A percentile compares a stretch with the other conserved stretches of the same genome.
Conservation (phyloP, 257 asterid genomes). For the Buddleja alternifolia region DNA sequence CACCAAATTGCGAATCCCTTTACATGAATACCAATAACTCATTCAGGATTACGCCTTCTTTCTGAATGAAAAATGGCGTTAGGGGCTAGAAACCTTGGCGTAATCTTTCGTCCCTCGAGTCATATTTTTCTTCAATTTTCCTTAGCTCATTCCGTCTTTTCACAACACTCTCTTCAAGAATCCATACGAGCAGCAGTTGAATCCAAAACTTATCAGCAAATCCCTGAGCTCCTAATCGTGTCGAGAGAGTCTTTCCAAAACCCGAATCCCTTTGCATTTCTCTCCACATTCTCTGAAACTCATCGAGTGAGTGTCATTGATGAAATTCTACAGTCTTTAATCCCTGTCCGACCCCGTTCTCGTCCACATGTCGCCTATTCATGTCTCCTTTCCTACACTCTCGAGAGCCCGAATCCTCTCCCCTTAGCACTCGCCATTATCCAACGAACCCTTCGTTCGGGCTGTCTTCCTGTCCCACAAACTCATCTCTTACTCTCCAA, state of each 20-base stretch:
- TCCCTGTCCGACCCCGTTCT: slow-evolving; percentile 64
- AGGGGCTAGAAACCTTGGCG: neutral
- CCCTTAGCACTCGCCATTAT: slow-evolving; percentile 68
- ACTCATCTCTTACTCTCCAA: slow-evolving; percentile 61
- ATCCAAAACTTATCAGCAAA: slow-evolving; percentile 50
- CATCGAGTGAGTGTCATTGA: slow-evolving; percentile 43
- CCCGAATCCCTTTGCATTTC: slow-evolving; percentile 71
- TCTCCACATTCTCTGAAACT: slow-evolving; percentile 47
- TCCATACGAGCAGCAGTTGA: slow-evolving; percentile 56
- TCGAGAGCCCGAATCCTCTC: slow-evolving; percentile 56
- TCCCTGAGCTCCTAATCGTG: slow-evolving; percentile 59
- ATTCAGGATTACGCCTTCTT: neutral
- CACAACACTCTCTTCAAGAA: slow-evolving; percentile 45
- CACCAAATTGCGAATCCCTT: neutral
- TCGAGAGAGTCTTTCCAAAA: slow-evolving; percentile 32
- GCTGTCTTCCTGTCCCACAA: slow-evolving; percentile 69
- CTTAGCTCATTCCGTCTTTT: slow-evolving; percentile 34
- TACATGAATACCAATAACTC: neutral
- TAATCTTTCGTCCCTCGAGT: slow-evolving; percentile 14
- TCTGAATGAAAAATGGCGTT: slow-evolving; percentile 16
- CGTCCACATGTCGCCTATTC: slow-evolving; percentile 55
- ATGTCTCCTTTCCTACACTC: slow-evolving; percentile 61
- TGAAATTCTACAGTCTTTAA: slow-evolving; percentile 63
- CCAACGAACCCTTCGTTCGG: slow-evolving; percentile 78
- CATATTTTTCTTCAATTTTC: slow-evolving; percentile 29